phyloP scores from a whole-genome alignment of 2,329 filamentous ascomycete genomes.

The Neofusicoccum ribis region DNA sequence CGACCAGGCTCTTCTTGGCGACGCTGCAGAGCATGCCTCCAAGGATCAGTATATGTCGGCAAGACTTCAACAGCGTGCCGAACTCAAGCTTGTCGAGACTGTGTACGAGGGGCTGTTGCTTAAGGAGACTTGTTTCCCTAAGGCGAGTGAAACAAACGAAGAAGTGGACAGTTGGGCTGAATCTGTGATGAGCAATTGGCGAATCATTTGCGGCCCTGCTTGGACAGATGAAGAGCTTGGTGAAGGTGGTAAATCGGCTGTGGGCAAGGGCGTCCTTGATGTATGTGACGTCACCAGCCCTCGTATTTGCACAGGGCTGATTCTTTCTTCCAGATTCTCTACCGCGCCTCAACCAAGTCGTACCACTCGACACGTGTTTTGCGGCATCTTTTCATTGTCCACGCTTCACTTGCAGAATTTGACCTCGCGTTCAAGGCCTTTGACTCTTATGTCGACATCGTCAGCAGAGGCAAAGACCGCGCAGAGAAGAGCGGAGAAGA shows the following conservation, averaged over 20 bases:
- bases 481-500: constrained; percentile 71
- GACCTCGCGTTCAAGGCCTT: constrained; percentile 88
- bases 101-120: constrained; percentile 79
- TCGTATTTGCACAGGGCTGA: constrained; percentile 11
- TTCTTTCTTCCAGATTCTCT: constrained; percentile 64
- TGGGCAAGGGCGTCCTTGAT: constrained; percentile 76
- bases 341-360: constrained; percentile 86
- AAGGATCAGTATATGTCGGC: constrained; percentile 29
- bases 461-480: constrained; percentile 80
- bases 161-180: constrained; percentile 83
- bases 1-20: constrained; percentile 19
- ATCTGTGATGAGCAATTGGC: constrained; percentile 82
- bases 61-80: constrained; percentile 60
- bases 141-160: constrained; percentile 73
- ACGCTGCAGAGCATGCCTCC: constrained; percentile 27
- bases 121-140: constrained; percentile 78
- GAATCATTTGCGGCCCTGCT: constrained; percentile 71
- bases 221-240: constrained; percentile 83
- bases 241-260: constrained; percentile 72
- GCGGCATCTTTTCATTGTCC: constrained; percentile 81
- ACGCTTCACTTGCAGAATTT: constrained; percentile 85
- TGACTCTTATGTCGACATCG: constrained; percentile 86
- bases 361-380: constrained; percentile 93
- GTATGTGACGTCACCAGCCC: constrained; percentile 36
- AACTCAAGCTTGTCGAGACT: constrained; percentile 76